Conservation (phyloP, 306 rosid genomes). For the Vigna reflexopilosa region DNA sequence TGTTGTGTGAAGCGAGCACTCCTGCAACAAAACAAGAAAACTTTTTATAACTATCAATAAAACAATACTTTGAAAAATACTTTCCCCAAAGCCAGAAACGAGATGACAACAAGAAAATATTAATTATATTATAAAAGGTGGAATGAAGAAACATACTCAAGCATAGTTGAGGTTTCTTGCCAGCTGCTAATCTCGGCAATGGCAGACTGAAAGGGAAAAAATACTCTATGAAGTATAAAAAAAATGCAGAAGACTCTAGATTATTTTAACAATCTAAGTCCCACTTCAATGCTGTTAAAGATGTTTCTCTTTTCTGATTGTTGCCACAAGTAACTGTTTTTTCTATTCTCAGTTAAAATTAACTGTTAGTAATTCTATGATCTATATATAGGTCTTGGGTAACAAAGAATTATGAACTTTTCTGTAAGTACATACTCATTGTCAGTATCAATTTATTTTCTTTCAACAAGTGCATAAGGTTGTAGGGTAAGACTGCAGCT, state of each 20-base stretch:
- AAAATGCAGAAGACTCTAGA: not conserved
- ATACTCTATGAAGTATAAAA: constrained; percentile 1
- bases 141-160: constrained; percentile 69
- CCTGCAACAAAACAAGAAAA: constrained; percentile 58
- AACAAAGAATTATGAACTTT: too few species aligned
- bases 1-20: constrained; percentile 97
- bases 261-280: constrained; percentile 8
- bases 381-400: too few species aligned
- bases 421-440: too few species aligned
- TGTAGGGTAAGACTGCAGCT: not conserved
- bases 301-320: too few species aligned
- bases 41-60: constrained; percentile 11
- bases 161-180: constrained; percentile 94
- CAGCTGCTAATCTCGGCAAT: constrained; percentile 92
- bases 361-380: too few species aligned
- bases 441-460: too few species aligned
- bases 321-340: too few species aligned
- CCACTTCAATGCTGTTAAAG: not conserved
- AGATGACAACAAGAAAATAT: constrained; percentile 28
- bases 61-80: constrained; percentile 6
- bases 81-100: constrained; percentile 10
- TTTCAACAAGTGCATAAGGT: not conserved
- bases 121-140: not conserved
- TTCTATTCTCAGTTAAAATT: too few species aligned
- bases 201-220: constrained; percentile 69